Conservation (phyloP, 2,329 filamentous ascomycete species). For the Bisporella sp. region DNA sequence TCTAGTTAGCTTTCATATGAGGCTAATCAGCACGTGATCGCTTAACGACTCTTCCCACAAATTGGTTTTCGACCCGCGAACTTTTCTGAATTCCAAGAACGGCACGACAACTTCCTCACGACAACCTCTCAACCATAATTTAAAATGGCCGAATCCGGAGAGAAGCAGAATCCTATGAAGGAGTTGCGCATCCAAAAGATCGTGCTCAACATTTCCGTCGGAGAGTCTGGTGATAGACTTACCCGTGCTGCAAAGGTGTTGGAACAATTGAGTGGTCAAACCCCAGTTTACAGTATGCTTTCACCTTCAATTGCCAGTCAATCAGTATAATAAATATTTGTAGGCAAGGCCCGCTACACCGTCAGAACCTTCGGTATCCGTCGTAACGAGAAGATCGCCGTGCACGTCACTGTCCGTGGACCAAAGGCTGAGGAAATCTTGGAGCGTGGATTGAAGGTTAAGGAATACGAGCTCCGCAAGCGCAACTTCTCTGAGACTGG, state of each 20-base stretch:
- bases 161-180: conserved; percentile 97
- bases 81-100: conserved; percentile 13
- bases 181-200: conserved; percentile 99
- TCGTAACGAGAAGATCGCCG: conserved; percentile 99
- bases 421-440: conserved; percentile 99
- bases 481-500: conserved; percentile 99
- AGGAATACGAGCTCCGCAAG: conserved; percentile 99
- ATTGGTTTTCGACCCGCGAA: not conserved
- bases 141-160: conserved; percentile 61
- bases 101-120: conserved; percentile 12
- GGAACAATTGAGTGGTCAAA: conserved; percentile 99
- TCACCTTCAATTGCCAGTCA: conserved; percentile 10
- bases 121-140: conserved; percentile 17
- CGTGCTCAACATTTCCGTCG: conserved; percentile 98
- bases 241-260: conserved; percentile 99
- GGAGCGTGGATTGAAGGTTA: conserved; percentile 99
- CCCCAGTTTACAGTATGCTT: conserved; percentile 92
- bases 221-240: conserved; percentile 99
- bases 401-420: conserved; percentile 98
- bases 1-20: too few species aligned
- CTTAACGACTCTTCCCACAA: not conserved
- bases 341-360: conserved; percentile 99
- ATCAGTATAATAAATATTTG: conserved; percentile 1
- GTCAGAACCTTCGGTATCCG: conserved; percentile 99
- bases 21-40: not conserved